Percentiles rank a stretch among this genome's conserved stretches.
phyloP scores from a whole-genome alignment of 1,284 basidiomycete species.

The Melanopsichium pennsylvanicum region DNA sequence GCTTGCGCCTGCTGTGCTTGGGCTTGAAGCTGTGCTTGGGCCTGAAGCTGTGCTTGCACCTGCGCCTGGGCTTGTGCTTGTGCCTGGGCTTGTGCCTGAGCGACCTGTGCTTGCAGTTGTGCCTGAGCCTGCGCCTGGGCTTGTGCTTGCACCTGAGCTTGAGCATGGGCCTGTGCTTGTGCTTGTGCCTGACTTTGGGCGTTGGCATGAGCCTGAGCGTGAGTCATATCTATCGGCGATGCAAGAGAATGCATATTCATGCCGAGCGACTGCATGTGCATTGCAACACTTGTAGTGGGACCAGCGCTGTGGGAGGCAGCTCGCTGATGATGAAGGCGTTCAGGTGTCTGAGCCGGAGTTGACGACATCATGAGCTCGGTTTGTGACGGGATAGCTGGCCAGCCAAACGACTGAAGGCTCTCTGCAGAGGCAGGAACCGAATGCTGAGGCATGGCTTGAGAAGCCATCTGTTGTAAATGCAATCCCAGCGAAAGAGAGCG shows the following conservation, averaged over 20 bases:
- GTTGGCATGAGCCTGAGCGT: slow-evolving; percentile 7
- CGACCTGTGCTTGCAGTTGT: slow-evolving; percentile 15
- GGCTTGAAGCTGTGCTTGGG: slow-evolving; percentile 23
- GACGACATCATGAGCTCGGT: slow-evolving; percentile 34
- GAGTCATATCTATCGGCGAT: slow-evolving; percentile 8
- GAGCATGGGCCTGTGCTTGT: slow-evolving; percentile 11
- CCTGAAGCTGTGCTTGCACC: slow-evolving; percentile 25
- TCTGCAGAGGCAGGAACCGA: slow-evolving; percentile 29
- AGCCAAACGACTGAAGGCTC: slow-evolving; percentile 26
- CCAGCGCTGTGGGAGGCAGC: slow-evolving; percentile 35
- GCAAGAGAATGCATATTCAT: slow-evolving; percentile 26
- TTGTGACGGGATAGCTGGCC: slow-evolving; percentile 33
- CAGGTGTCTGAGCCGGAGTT: slow-evolving; percentile 14
- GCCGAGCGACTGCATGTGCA: slow-evolving; percentile 18
- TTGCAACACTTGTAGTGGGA: slow-evolving; percentile 13
- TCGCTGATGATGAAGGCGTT: slow-evolving; percentile 27
- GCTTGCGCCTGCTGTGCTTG: slow-evolving; percentile 32
- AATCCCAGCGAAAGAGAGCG: slow-evolving; percentile 37
- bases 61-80: slow-evolving; percentile 28
- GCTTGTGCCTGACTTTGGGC: slow-evolving; percentile 13
- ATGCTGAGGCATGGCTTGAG: slow-evolving; percentile 29
- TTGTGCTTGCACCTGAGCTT: slow-evolving; percentile 24
- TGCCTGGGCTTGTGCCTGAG: slow-evolving; percentile 14
- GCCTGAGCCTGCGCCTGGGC: slow-evolving; percentile 22
- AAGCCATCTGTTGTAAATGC: slow-evolving; percentile 34